Evolutionary conservation across 2,329 filamentous ascomycete species (phyloP).

Genomic region (Tolypocladium endophyticum): DNA sequence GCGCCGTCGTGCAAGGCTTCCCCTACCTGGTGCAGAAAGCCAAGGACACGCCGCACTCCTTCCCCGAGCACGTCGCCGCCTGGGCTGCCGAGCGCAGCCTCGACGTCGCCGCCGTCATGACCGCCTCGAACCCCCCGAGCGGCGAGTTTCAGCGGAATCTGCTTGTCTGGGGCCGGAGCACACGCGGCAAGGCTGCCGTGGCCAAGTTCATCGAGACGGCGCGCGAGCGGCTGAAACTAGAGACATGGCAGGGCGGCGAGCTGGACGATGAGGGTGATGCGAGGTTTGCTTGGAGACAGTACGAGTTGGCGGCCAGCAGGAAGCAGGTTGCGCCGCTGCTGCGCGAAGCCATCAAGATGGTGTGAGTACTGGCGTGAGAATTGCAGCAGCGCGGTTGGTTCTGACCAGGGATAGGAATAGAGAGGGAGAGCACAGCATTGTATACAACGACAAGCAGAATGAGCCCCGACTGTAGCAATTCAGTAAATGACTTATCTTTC

Average conservation of each 20-base stretch:
- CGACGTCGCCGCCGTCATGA: constrained; percentile 60
- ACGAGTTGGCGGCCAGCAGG: constrained; percentile 47
- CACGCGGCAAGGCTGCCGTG: constrained; percentile 36
- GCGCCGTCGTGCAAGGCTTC: constrained; percentile 53
- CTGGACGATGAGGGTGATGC: constrained; percentile 29
- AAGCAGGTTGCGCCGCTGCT: constrained; percentile 62
- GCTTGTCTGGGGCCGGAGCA: constrained; percentile 52
- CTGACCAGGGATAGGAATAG: background rate
- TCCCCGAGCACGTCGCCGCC: constrained; percentile 36
- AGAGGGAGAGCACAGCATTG: background rate
- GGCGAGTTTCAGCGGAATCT: constrained; percentile 55
- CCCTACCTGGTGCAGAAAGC: constrained; percentile 47
- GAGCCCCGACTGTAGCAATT: background rate
- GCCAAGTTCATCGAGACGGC: constrained; percentile 40
- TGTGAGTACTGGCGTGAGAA: constrained; percentile 6
- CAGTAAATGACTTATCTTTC: background rate
- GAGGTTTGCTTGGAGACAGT: constrained; percentile 58
- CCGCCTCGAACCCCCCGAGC: constrained; percentile 39
- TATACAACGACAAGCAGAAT: too few relatives aligned
- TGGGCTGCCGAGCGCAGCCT: constrained; percentile 49
- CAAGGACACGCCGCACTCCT: constrained; percentile 24
- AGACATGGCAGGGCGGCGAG: constrained; percentile 38
- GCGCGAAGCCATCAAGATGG: constrained; percentile 40
- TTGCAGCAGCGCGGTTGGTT: background rate
- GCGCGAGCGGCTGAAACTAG: constrained; percentile 41